phyloP scores from a whole-genome alignment of 305 asterid genomes.

The Stenogyne calaminthoides region DNA sequence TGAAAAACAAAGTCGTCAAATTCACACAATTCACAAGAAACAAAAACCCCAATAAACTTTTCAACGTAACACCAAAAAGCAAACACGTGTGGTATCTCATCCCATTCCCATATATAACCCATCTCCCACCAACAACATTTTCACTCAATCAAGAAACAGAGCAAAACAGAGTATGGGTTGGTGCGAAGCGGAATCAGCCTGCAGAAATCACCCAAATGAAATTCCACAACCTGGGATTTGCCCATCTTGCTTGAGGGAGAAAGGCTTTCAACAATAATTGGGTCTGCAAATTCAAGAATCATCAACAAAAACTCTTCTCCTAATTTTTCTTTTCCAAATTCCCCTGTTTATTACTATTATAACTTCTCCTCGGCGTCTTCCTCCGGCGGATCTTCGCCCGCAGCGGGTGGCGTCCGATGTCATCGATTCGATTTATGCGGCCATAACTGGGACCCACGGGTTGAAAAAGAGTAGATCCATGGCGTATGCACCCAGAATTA shows the following conservation, averaged over 20 bases:
- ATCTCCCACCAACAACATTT: slow-evolving; percentile 14
- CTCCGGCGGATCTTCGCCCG: slow-evolving; percentile 36
- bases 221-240: slow-evolving; percentile 73
- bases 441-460: slow-evolving; percentile 28
- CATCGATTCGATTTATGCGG: slow-evolving; percentile 34
- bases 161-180: slow-evolving; percentile 36
- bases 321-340: slow-evolving; percentile 25
- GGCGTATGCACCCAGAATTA: slow-evolving; percentile 43
- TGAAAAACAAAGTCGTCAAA: background rate
- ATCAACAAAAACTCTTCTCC: slow-evolving; percentile 3
- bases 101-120: slow-evolving; percentile 26
- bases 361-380: slow-evolving; percentile 36
- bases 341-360: slow-evolving; percentile 26
- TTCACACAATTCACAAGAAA: background rate
- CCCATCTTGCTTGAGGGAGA: slow-evolving; percentile 62
- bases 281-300: slow-evolving; percentile 18
- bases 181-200: slow-evolving; percentile 44
- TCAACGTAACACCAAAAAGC: background rate
- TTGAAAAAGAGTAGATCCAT: slow-evolving; percentile 66
- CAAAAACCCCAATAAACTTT: background rate
- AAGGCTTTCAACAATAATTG: slow-evolving; percentile 44
- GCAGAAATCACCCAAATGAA: slow-evolving; percentile 60
- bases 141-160: background rate
- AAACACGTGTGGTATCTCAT: slow-evolving; percentile 33
- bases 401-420: slow-evolving; percentile 47